Evolutionary conservation across 2,329 filamentous ascomycete species (phyloP).

Genomic region (Hymenoscyphus occultus): DNA sequence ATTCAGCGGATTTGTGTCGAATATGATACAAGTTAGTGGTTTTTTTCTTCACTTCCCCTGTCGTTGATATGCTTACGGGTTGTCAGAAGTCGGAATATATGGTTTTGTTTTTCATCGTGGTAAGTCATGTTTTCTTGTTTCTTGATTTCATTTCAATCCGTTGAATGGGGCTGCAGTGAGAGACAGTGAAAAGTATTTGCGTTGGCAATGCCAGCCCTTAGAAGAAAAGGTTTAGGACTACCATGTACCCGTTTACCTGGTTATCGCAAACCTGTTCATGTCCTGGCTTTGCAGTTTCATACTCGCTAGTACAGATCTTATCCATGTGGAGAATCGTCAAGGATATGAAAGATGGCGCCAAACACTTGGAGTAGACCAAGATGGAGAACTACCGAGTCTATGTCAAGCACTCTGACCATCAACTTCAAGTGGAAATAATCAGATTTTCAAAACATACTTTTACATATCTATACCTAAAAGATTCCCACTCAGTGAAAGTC

Average conservation of each 20-base stretch:
- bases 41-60: not conserved
- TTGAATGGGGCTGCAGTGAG: too few species aligned
- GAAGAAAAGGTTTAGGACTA: not conserved
- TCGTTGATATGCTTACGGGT: conserved; percentile 11
- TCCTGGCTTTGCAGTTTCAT: not conserved
- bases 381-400: not conserved
- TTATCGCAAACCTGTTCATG: not conserved
- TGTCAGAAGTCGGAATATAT: conserved; percentile 68
- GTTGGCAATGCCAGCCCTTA: not conserved
- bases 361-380: not conserved
- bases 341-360: not conserved
- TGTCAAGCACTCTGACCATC: not conserved
- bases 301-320: not conserved
- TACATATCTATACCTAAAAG: not conserved
- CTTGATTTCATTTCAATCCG: too few species aligned
- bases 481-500: not conserved
- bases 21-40: conserved; percentile 52
- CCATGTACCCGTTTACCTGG: not conserved
- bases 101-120: conserved; percentile 80
- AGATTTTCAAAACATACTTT: too few species aligned
- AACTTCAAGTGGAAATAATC: too few species aligned
- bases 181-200: too few species aligned
- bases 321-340: not conserved
- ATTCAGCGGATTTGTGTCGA: conserved; percentile 74
- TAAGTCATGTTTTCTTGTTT: conserved; percentile 10